A percentile compares a stretch with the other conserved stretches of the same genome.
These are phyloP conservation scores for Incumbomyces delicatus DNA, from an alignment of 2,329 filamentous ascomycete genomes.

Conservation along the genomic window DNA sequence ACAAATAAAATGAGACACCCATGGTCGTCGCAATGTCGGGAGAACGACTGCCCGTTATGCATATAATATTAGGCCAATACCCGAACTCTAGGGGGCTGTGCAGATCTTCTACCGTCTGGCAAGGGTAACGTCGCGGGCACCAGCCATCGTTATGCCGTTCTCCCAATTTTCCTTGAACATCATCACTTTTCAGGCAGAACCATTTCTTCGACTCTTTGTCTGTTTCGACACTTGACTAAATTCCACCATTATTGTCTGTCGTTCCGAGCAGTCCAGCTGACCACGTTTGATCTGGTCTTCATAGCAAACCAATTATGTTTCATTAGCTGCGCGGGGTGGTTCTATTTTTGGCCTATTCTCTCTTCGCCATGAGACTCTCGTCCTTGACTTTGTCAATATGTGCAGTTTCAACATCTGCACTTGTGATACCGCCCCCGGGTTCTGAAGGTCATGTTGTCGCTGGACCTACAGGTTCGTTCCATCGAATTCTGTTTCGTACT, in stretches of 20 bases:
- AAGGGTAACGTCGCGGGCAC: no score
- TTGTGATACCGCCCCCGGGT: neutral
- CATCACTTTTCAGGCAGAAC: constrained; percentile 1
- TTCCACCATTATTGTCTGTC: neutral
- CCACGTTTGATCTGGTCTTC: neutral
- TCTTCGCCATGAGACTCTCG: constrained; percentile 1
- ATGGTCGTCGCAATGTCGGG: no score
- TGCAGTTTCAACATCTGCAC: constrained; percentile 1
- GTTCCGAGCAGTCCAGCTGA: constrained; percentile 1
- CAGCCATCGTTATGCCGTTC: no score
- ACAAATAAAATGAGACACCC: no score
- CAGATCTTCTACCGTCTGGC: no score
- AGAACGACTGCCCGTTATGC: no score
- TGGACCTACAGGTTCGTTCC: constrained; percentile 18
- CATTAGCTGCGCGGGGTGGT: neutral
- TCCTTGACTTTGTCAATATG: neutral
- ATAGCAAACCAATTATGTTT: constrained; percentile 3
- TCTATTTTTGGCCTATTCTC: neutral
- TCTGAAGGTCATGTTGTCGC: constrained; percentile 14
- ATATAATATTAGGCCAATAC: no score
- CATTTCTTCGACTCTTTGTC: constrained; percentile 1
- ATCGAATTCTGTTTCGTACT: neutral
- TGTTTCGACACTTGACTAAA: neutral
- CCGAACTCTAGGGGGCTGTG: no score
- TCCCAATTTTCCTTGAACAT: no score